A percentile compares a stretch with the other conserved stretches of the same genome.
These are phyloP conservation scores for Silene noctiflora DNA, from an alignment of 179 eudicot species.

Conservation along the genomic window DNA sequence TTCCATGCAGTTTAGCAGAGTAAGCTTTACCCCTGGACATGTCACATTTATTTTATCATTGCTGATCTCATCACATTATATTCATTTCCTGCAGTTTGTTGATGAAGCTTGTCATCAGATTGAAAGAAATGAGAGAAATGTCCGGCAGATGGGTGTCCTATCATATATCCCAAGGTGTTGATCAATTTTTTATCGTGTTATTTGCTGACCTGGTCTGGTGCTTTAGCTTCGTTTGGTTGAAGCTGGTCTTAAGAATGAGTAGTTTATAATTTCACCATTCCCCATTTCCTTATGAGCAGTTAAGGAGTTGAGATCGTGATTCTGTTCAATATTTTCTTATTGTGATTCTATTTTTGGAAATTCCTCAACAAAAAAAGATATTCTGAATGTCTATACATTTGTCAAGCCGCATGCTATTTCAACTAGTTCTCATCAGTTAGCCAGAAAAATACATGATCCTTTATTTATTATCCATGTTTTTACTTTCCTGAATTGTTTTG, in stretches of 20 bases:
- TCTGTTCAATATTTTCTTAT: background rate
- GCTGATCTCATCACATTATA: background rate
- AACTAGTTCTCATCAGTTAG: background rate
- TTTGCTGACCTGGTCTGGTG: background rate
- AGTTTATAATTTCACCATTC: conserved; percentile 7
- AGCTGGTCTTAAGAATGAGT: background rate
- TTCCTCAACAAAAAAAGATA: background rate
- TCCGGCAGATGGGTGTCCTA: conserved; percentile 77
- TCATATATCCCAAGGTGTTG: conserved; percentile 85
- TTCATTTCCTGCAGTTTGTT: conserved; percentile 62
- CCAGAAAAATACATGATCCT: background rate
- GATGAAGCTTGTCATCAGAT: conserved; percentile 98
- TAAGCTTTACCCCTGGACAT: conserved; percentile 32
- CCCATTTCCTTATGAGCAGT: background rate
- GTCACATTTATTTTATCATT: background rate
- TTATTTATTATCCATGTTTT: background rate
- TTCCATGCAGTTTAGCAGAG: conserved; percentile 69
- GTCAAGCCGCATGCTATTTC: background rate
- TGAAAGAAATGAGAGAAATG: conserved; percentile 86
- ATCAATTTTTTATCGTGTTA: conserved; percentile 5
- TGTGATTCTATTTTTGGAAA: background rate
- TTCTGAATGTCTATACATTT: background rate
- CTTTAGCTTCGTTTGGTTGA: background rate
- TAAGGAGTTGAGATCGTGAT: background rate
- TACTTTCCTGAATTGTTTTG: background rate